Conservation (phyloP, 495 filamentous ascomycete species). For the Neurospora sp. region DNA sequence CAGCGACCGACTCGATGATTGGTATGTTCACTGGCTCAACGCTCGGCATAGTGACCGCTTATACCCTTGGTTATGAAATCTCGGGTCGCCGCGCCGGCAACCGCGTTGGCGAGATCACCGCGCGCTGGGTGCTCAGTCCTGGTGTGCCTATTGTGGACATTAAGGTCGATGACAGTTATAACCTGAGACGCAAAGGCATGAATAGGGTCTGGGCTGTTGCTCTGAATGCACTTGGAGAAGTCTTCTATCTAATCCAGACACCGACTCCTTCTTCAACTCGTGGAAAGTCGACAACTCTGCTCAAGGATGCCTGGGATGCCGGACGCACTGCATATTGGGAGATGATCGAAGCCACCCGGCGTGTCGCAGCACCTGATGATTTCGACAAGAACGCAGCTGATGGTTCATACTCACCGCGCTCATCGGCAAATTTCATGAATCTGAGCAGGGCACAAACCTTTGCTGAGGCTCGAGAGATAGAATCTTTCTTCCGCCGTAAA, state of each 20-base stretch:
- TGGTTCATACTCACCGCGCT: constrained; percentile 39
- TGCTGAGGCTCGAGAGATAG: constrained; percentile 72
- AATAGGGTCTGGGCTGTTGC: constrained; percentile 75
- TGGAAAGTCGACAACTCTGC: constrained; percentile 43
- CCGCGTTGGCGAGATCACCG: constrained; percentile 57
- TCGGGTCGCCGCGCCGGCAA: constrained; percentile 56
- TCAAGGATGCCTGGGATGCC: constrained; percentile 61
- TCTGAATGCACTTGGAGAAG: constrained; percentile 84
- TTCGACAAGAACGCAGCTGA: constrained; percentile 44
- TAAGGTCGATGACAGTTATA: constrained; percentile 74
- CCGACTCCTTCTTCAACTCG: constrained; percentile 36
- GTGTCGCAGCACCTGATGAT: constrained; percentile 54
- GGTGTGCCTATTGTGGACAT: constrained; percentile 87
- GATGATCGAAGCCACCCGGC: constrained; percentile 63
- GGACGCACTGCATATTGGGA: constrained; percentile 74
- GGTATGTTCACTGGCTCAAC: constrained; percentile 81
- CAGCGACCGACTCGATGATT: constrained; percentile 63
- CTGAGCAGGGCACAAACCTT: constrained; percentile 57
- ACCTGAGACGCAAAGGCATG: constrained; percentile 51
- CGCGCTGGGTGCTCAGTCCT: constrained; percentile 80
- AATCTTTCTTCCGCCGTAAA: constrained; percentile 61
- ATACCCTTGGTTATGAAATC: constrained; percentile 61
- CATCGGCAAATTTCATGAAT: constrained; percentile 48
- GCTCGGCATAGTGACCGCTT: constrained; percentile 73
- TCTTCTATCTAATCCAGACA: constrained; percentile 69